Percentiles rank a stretch among this genome's conserved stretches.
Conservation (phyloP, 2,329 filamentous ascomycete species). For the Colletotrichum sp. region DNA sequence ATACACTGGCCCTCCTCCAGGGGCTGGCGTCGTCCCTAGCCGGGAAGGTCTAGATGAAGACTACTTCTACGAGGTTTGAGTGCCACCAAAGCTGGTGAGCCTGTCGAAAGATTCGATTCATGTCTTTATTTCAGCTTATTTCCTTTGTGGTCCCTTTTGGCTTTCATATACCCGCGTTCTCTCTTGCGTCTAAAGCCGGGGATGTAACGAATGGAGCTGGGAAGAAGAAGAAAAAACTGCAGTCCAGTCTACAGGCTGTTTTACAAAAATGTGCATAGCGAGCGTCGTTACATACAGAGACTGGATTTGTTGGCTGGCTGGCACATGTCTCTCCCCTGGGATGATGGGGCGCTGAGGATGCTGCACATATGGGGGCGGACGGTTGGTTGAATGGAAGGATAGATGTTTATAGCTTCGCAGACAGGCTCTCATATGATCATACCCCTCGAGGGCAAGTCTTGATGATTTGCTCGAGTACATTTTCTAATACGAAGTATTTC, state of each 20-base stretch:
- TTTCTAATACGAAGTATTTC: neutral
- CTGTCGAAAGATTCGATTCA: neutral
- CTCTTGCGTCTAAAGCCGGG: neutral
- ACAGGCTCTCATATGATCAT: conserved; percentile 5
- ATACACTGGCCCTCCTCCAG: conserved; percentile 70
- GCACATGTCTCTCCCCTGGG: neutral
- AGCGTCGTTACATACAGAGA: neutral
- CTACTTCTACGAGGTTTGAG: conserved; percentile 84
- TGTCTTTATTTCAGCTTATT: conserved; percentile 6
- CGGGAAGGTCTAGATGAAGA: conserved; percentile 88
- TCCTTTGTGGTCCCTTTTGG: neutral
- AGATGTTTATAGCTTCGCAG: neutral
- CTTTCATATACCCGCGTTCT: conserved; percentile 20
- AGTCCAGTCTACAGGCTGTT: neutral
- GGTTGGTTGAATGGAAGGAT: neutral
- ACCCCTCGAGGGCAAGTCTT: neutral
- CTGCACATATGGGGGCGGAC: neutral
- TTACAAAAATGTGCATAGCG: conserved; percentile 9
- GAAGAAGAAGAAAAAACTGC: neutral
- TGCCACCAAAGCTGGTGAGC: neutral
- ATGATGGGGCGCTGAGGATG: neutral
- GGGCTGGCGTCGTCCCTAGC: conserved; percentile 78
- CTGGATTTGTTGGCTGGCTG: neutral
- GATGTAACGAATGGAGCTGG: conserved; percentile 4
- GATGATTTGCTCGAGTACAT: conserved; percentile 12